phyloP scores from a whole-genome alignment of 345 rosid genomes.

The Populus alba region DNA sequence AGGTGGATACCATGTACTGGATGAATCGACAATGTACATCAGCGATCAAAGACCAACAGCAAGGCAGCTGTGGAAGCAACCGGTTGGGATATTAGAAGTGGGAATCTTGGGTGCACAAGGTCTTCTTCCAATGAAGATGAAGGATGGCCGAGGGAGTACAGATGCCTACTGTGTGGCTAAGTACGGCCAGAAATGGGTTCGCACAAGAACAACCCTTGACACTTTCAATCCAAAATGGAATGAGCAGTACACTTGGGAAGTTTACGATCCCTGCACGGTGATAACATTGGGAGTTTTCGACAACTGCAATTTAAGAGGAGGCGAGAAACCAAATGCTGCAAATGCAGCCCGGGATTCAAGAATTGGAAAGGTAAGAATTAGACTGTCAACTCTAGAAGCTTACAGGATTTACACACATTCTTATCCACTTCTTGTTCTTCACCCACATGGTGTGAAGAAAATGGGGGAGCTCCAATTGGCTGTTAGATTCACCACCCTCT shows the following conservation, averaged over 20 bases:
- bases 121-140: slow-evolving; percentile 78
- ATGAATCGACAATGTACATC: slow-evolving; percentile 80
- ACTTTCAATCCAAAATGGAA: slow-evolving; percentile 38
- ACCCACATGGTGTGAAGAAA: slow-evolving; percentile 68
- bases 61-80: slow-evolving; percentile 84
- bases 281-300: slow-evolving; percentile 76
- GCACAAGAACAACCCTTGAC: slow-evolving; percentile 66
- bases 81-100: slow-evolving; percentile 68
- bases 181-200: slow-evolving; percentile 87
- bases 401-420: slow-evolving; percentile 69
- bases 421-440: slow-evolving; percentile 69
- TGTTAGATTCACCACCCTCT: slow-evolving; percentile 59
- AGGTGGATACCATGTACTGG: slow-evolving; percentile 93
- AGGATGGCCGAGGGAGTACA: slow-evolving; percentile 60
- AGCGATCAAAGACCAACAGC: slow-evolving; percentile 87
- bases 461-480: slow-evolving; percentile 76
- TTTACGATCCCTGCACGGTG: slow-evolving; percentile 83
- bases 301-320: slow-evolving; percentile 58
- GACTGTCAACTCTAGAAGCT: slow-evolving; percentile 73
- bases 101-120: slow-evolving; percentile 70
- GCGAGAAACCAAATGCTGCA: slow-evolving; percentile 27
- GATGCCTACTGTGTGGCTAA: slow-evolving; percentile 80
- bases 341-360: slow-evolving; percentile 49
- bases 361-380: slow-evolving; percentile 77
- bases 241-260: slow-evolving; percentile 66